Base-by-base conservation (phyloP, 805 yeast species). In the Yarrowia phangngaensis region DNA sequence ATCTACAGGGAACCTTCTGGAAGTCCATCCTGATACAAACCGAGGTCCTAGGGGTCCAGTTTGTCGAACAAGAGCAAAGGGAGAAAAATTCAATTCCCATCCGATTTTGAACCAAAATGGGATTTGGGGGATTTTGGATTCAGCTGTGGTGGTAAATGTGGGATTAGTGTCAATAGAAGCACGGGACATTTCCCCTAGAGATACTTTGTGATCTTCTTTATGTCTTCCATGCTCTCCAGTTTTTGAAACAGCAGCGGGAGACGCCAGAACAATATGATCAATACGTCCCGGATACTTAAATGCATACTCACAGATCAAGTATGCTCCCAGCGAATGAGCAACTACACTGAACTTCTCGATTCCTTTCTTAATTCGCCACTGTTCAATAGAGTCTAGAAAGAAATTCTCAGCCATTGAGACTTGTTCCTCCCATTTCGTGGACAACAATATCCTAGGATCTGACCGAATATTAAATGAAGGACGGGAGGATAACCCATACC, bases 281-380 rank as follows among this genome's bases (percentile, higher is more conserved):
- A 88, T 80, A 32, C 78, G 74, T 1, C 70, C 66, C 0, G 89
- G 86, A 54, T 71, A 66, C 43, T 72, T 70, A 45, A 80, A 69
- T 2, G 84, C 81, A 56, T 86, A 84, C 4, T 80, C 64, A 1
- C 82, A 74, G 62, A 82, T 74, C n/a, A 89, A 58, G 60, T 88
- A 89, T 0, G 95, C 95, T 4, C 97, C 97, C 74, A 90, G 72
- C 0, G 96, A 87, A 65, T 89, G 97, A 1, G 95, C 92, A 60
- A 79, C 76, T 28, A 77, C 73, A 49, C 80, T 65, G 51, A 77
- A 77, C 50, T 73, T 70, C 14, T 70, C 66, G 19, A 75, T 69
- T 6, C 74, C 73, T 47, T 81, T 64, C 31, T 65, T 61, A 1
- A 53, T 50, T 34, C 83, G 69, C 95, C 95, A 85, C 22, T 66